Conservation (phyloP, 2,329 filamentous ascomycete genomes). For the Septoria linicola region DNA sequence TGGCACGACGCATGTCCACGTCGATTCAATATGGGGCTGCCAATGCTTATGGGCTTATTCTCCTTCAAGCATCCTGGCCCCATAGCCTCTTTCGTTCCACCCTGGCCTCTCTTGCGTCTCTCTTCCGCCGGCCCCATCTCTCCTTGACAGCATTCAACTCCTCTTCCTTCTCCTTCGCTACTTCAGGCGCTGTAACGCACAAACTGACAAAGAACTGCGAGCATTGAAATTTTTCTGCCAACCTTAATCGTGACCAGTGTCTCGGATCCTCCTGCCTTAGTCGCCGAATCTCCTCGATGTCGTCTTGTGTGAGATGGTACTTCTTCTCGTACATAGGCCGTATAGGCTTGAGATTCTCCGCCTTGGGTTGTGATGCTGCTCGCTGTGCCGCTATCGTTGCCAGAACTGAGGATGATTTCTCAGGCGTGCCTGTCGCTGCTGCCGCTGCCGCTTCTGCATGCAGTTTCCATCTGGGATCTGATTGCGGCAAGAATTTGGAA, state of each 20-base stretch:
- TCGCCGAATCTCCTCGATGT: conserved; percentile 60
- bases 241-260: conserved; percentile 57
- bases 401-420: conserved; percentile 20
- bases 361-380: conserved; percentile 22
- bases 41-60: neutral
- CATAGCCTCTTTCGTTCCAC: conserved; percentile 59
- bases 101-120: conserved; percentile 61
- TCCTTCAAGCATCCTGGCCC: conserved; percentile 56
- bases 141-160: conserved; percentile 56
- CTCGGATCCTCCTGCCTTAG: conserved; percentile 57
- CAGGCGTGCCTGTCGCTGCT: conserved; percentile 17
- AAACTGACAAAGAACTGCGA: conserved; percentile 62
- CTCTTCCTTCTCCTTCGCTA: conserved; percentile 43
- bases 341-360: conserved; percentile 49
- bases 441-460: conserved; percentile 24
- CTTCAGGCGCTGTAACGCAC: conserved; percentile 53
- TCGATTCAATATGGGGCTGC: no score
- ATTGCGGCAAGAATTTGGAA: conserved; percentile 60
- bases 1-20: no score
- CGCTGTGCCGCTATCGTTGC: conserved; percentile 28
- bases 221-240: conserved; percentile 64
- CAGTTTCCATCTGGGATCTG: conserved; percentile 50
- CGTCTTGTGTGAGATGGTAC: conserved; percentile 58
- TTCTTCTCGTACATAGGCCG: conserved; percentile 56
- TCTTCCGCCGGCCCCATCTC: conserved; percentile 61